These are phyloP conservation scores for Fusarium clavum DNA, from an alignment of 2,329 filamentous ascomycete genomes.

Conservation along the genomic window DNA sequence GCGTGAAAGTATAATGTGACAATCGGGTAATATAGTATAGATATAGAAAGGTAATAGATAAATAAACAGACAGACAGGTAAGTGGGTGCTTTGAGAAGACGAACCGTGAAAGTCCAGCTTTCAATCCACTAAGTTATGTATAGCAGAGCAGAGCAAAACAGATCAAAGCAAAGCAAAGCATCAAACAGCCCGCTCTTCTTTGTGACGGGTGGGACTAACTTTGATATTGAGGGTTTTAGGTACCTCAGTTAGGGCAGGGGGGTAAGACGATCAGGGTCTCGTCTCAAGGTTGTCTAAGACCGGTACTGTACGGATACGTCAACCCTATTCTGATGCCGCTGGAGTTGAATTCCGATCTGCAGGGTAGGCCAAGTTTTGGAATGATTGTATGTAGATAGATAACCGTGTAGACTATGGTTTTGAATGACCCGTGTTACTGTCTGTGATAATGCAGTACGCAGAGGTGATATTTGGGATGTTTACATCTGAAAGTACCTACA, in stretches of 20 bases:
- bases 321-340: constrained; percentile 34
- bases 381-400: not conserved
- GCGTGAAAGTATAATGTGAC: not conserved
- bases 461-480: no score
- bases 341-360: constrained; percentile 4
- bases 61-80: not conserved
- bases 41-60: not conserved
- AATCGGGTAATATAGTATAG: not conserved
- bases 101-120: constrained; percentile 2
- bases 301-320: not conserved
- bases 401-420: not conserved
- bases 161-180: not conserved
- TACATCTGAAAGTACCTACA: not conserved
- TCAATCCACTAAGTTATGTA: constrained; percentile 4
- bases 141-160: not conserved
- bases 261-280: constrained; percentile 16
- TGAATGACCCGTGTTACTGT: not conserved
- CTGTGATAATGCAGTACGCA: not conserved
- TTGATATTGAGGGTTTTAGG: constrained; percentile 25
- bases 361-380: constrained; percentile 22
- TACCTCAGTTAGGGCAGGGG: constrained; percentile 20
- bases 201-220: constrained; percentile 18
- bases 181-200: not conserved
- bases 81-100: not conserved
- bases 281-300: constrained; percentile 2